Conservation (phyloP, 169 alveolate species). For the Cryptosporidium sp. region DNA sequence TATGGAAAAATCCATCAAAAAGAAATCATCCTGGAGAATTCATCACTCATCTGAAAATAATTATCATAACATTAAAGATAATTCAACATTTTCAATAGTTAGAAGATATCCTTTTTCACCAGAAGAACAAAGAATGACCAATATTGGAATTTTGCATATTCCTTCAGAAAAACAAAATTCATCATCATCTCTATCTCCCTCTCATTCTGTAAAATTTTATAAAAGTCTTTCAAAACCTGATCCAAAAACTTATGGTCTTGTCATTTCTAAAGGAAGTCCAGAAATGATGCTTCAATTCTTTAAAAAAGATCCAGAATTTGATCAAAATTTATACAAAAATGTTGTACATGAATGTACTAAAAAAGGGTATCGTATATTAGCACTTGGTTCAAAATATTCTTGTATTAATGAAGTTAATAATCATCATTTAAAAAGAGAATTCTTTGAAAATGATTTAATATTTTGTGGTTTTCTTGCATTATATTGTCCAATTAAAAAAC, state of each 20-base stretch:
- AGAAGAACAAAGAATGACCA: conserved; percentile 89
- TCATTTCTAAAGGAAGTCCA: conserved; percentile 64
- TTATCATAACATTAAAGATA: conserved; percentile 18
- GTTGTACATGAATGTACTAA: conserved; percentile 46
- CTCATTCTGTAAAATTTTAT: not conserved
- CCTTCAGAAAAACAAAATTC: not conserved
- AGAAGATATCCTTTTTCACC: conserved; percentile 89
- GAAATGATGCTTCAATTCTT: conserved; percentile 51
- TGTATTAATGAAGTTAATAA: not conserved
- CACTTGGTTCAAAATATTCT: conserved; percentile 60
- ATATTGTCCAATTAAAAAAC: conserved; percentile 94
- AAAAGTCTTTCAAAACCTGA: not conserved
- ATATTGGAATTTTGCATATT: conserved; percentile 49
- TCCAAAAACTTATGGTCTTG: conserved; percentile 8
- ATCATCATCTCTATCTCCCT: not conserved
- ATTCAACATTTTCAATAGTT: conserved; percentile 67
- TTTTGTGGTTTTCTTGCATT: conserved; percentile 95
- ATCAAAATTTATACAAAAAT: conserved; percentile 5
- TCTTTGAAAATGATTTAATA: conserved; percentile 89
- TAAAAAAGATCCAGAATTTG: not conserved
- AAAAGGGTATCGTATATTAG: conserved; percentile 45
- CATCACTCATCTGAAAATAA: conserved; percentile 7
- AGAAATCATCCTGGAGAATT: conserved; percentile 46
- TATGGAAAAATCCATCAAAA: conserved; percentile 85
- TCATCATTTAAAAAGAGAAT: conserved; percentile 83